These are phyloP conservation scores for Talaromyces wortmannii DNA, from an alignment of 495 filamentous ascomycete species.

Conservation along the genomic window DNA sequence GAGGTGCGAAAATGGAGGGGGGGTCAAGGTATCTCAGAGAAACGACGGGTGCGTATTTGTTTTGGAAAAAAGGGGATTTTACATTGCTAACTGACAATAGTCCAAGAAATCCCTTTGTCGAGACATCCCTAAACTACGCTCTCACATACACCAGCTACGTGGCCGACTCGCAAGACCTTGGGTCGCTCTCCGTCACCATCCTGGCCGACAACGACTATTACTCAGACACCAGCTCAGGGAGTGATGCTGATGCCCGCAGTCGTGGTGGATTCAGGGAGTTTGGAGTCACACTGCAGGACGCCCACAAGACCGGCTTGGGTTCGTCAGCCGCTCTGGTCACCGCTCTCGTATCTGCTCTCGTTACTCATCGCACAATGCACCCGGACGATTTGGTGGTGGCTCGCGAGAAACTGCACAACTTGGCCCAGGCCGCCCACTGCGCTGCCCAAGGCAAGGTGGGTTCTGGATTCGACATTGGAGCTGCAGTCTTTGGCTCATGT, in stretches of 20 bases:
- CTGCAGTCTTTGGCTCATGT: conserved; percentile 85
- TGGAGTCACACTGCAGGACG: conserved; percentile 62
- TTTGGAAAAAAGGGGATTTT: neutral
- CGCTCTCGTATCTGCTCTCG: conserved; percentile 72
- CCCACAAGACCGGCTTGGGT: conserved; percentile 94
- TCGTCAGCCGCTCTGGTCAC: conserved; percentile 94
- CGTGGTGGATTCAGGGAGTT: conserved; percentile 62
- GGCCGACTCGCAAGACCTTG: conserved; percentile 48
- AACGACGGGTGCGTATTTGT: conserved; percentile 60
- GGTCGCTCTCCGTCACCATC: conserved; percentile 71
- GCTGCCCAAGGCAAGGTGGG: conserved; percentile 96
- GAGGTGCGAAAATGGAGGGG: conserved; percentile 59
- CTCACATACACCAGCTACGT: conserved; percentile 69
- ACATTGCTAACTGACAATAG: conserved; percentile 10
- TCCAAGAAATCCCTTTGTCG: conserved; percentile 73
- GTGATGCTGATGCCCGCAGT: conserved; percentile 13
- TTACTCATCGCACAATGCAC: conserved; percentile 72
- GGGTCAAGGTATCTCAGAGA: conserved; percentile 66
- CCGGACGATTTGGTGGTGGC: conserved; percentile 44
- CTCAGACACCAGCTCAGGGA: conserved; percentile 55
- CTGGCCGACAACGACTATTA: conserved; percentile 96
- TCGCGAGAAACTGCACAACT: conserved; percentile 68
- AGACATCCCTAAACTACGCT: conserved; percentile 81
- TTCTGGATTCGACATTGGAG: conserved; percentile 93
- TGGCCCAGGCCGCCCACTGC: conserved; percentile 89